Conservation (phyloP, 345 rosid species). For the Camelina neglecta region DNA sequence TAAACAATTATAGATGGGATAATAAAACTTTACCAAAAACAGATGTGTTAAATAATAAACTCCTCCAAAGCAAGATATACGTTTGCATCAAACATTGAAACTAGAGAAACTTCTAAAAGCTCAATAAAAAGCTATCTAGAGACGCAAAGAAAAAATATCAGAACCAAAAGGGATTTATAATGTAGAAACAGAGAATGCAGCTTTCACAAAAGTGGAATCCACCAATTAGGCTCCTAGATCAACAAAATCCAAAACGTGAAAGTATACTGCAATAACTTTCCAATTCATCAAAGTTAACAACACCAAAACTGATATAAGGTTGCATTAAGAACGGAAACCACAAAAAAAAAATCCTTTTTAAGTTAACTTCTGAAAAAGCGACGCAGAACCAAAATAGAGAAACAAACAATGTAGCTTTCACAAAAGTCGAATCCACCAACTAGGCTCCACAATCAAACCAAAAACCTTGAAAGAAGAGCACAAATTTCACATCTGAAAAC, state of each 20-base stretch:
- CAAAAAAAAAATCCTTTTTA: too few relatives aligned
- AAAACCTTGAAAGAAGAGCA: background rate
- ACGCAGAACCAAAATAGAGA: background rate
- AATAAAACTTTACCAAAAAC: background rate
- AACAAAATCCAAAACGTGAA: background rate
- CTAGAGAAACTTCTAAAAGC: background rate
- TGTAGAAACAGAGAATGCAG: slow-evolving; percentile 20
- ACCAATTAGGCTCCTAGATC: background rate
- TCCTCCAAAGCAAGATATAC: background rate
- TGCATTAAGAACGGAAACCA: too few relatives aligned
- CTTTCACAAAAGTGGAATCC: slow-evolving; percentile 17
- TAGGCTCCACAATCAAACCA: background rate
- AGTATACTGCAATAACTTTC: slow-evolving; percentile 5
- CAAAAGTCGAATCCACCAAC: slow-evolving; percentile 6
- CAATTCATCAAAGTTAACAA: background rate
- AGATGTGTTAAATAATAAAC: background rate
- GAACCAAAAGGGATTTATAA: background rate
- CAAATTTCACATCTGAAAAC: background rate
- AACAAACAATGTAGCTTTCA: slow-evolving; percentile 24
- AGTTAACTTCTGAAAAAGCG: background rate
- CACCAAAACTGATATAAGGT: too few relatives aligned
- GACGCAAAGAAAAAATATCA: background rate
- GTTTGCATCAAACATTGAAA: background rate
- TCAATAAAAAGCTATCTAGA: background rate
- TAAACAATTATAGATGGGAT: background rate